A percentile compares a stretch with the other conserved stretches of the same genome.
Evolutionary conservation across 2,329 filamentous ascomycete species (phyloP).

Genomic region (Lojkania enalia): DNA sequence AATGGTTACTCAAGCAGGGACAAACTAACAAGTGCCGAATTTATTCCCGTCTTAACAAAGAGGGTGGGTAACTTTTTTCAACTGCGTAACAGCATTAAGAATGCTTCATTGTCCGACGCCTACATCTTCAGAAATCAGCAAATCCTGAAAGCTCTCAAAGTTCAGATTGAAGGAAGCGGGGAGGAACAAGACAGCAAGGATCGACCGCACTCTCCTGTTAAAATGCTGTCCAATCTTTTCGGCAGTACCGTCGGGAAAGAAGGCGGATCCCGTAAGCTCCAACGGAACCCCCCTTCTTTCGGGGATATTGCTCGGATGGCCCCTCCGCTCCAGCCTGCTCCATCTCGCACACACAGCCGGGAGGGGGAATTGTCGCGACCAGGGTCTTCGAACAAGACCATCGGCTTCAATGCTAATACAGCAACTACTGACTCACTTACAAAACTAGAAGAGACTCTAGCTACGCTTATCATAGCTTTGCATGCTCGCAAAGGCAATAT

Average conservation of each 20-base stretch:
- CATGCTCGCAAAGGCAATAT: conserved; percentile 87
- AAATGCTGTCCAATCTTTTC: conserved; percentile 83
- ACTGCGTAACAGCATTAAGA: conserved; percentile 69
- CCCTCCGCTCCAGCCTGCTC: conserved; percentile 38
- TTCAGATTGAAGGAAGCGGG: conserved; percentile 65
- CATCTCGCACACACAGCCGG: conserved; percentile 42
- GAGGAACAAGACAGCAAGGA: conserved; percentile 57
- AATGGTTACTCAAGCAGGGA: conserved; percentile 75
- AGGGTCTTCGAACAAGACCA: conserved; percentile 38
- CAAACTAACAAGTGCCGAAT: conserved; percentile 70
- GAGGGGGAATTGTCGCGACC: conserved; percentile 40
- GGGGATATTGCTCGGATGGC: conserved; percentile 42
- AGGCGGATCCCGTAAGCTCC: conserved; percentile 36
- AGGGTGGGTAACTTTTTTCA: conserved; percentile 73
- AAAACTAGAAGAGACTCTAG: conserved; percentile 81
- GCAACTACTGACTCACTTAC: conserved; percentile 53
- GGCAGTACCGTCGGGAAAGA: conserved; percentile 59
- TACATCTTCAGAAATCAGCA: conserved; percentile 79
- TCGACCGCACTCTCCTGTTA: conserved; percentile 83
- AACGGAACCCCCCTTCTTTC: conserved; percentile 38
- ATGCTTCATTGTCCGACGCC: conserved; percentile 65
- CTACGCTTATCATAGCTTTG: conserved; percentile 78
- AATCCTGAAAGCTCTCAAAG: conserved; percentile 69
- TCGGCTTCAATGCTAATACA: conserved; percentile 29
- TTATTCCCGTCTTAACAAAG: conserved; percentile 74